Base-by-base conservation (phyloP, 2,329 filamentous ascomycete genomes). In the Diaporthe destruens region DNA sequence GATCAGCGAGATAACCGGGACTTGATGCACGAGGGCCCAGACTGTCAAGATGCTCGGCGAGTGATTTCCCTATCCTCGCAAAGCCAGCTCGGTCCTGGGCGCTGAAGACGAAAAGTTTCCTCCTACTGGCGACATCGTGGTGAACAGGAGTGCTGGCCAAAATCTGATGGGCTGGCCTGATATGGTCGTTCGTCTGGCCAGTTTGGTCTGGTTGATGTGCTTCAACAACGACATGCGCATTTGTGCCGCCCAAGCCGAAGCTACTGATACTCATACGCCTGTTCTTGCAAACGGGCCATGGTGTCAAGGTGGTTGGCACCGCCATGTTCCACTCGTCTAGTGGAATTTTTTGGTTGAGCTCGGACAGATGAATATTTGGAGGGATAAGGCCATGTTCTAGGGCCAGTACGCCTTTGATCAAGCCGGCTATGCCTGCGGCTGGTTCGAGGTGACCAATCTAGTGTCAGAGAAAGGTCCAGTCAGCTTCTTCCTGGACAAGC, bases 331-430 rank as follows among this genome's bases (percentile, higher is more conserved):
- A 71, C 5, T 71, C 49, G 18, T 71, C 69, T 18, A 71, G 57
- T 8, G 69, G 69, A 39, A 71, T 71, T 12, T 51, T 61, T 39
- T 56, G 59, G 69, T 71, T 71, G 16, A 57, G 51, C 69, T 71
- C 67, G 3, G 71, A 66, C 68, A 82, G 83, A 72, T 84, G 81
- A 59, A 83, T 82, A 25, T 80, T 84, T 0, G 82, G 83, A 0
- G 81, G 83, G 16, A 86, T 84, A 6, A 75, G 78, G 3, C 76
- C 76, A 11, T 82, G 77, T 72, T 87, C 84, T 1, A 86, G 73
- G 0, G 81, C 80, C 12, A 87, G 69, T 2, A 84, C 77, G 20
- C 78, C 78, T 71, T 88, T 88, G 44, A 88, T 82, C 2, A 88
- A 47, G 0, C 80, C 80, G 0, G 80, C 80, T 0, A 87, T 68